Percentiles rank a stretch among this genome's conserved stretches.
phyloP scores from a whole-genome alignment of 257 asterid species.

The Jacaranda copaia region DNA sequence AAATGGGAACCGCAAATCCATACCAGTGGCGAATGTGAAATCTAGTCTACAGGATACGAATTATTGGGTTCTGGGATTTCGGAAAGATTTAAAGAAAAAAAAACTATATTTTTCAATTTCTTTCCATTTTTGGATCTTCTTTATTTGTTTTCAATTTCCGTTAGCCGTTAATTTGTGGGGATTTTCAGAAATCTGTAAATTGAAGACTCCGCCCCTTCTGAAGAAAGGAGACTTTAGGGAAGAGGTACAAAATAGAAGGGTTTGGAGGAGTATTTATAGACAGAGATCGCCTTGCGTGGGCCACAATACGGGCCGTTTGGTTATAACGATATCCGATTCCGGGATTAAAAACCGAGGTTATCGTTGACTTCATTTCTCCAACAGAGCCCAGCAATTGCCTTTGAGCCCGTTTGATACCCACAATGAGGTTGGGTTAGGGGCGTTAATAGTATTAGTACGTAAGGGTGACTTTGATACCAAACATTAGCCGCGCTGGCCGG shows the following conservation, averaged over 20 bases:
- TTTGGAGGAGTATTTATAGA: constrained; percentile 50
- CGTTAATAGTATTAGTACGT: too few relatives aligned
- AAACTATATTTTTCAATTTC: not conserved
- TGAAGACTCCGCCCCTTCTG: constrained; percentile 25
- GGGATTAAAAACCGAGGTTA: too few relatives aligned
- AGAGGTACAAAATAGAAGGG: fast-evolving
- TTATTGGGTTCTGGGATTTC: not conserved
- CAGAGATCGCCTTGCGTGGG: not conserved
- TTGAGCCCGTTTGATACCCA: too few relatives aligned
- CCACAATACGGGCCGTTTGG: constrained; percentile 33
- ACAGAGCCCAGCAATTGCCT: too few relatives aligned
- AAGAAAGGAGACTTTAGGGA: constrained; percentile 34
- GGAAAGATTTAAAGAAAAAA: not conserved
- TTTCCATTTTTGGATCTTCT: not conserved
- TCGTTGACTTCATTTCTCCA: too few relatives aligned
- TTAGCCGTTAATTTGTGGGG: not conserved
- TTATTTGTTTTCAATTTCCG: not conserved
- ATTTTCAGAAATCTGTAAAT: constrained; percentile 19
- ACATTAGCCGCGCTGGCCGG: too few relatives aligned
- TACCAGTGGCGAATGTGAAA: constrained; percentile 34
- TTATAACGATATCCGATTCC: not conserved
- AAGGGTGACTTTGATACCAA: too few relatives aligned
- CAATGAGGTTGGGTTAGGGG: too few relatives aligned
- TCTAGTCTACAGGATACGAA: constrained; percentile 42
- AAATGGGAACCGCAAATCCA: constrained; percentile 90